Base-by-base conservation (phyloP, 371 early-diverging fungal genomes). In the Conidiobolus incongruus region DNA sequence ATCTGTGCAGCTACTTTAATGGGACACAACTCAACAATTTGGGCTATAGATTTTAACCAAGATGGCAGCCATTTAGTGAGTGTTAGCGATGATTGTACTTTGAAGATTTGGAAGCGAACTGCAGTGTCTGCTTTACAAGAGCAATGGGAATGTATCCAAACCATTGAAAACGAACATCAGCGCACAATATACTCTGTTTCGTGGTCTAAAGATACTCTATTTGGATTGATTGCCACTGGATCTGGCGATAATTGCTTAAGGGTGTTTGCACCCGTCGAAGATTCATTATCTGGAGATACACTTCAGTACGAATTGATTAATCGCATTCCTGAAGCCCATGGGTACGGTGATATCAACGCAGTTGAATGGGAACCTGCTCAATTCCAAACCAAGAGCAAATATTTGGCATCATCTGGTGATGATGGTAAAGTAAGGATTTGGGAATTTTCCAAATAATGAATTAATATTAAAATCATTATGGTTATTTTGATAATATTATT, bases 371-470 rank as follows among this genome's bases (percentile, higher is more conserved):
- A 23, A 5, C 11, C 10, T 19, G 20, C 20, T 19, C 11, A 16
- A 6, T 7, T 16, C 12, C 11, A 23, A 12, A 2, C 77, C 7
- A 93, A 94, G 51, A 89, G 94, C 12, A 90, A 94, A 58, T 76
- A 71, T 40, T 59, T 97, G 32, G 95, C 82, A 7, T 91, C 96
- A 0, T 94, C 93, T 20, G 95, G 91, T 10, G 94, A 89, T 55
- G 95, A 95, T 59, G 88, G 89, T 40, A 89, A 91, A 58, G 74
- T 97, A 47, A 95, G 94, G 58, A 75, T 95, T 16, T 97, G 98
- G 98, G 87, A 85, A 26, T 26, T 26, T 26, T 26, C 26, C 26
- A 26, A 26, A 26, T 26, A 26, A 26, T 26, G n/a, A n/a, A n/a
- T n/a, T n/a, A n/a, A n/a, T n/a, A n/a, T n/a, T n/a, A n/a, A n/a